These are phyloP conservation scores for Neltuma alba DNA, from an alignment of 306 rosid species.

Conservation along the genomic window DNA sequence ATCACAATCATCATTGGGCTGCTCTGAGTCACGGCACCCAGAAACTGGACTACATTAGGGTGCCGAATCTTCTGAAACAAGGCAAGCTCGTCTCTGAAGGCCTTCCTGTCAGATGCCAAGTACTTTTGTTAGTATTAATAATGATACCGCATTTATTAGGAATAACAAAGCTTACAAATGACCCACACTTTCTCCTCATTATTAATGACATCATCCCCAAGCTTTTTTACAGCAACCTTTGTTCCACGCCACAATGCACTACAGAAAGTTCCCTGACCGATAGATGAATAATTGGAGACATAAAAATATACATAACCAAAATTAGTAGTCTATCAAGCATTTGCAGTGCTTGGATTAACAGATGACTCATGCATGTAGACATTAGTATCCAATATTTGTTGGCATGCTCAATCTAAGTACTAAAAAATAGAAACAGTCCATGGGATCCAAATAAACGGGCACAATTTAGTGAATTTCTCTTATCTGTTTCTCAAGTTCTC, in stretches of 20 bases:
- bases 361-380: neutral
- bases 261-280: constrained; percentile 78
- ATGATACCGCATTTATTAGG: neutral
- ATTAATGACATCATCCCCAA: constrained; percentile 61
- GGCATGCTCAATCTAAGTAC: constrained; percentile 1
- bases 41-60: constrained; percentile 96
- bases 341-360: constrained; percentile 9
- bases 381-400: neutral
- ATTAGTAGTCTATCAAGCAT: neutral
- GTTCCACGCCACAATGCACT: constrained; percentile 89
- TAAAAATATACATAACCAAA: constrained; percentile 1
- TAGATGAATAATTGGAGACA: constrained; percentile 19
- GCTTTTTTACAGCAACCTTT: constrained; percentile 87
- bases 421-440: constrained; percentile 18
- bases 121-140: constrained; percentile 26
- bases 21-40: constrained; percentile 98
- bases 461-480: constrained; percentile 1
- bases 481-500: constrained; percentile 6
- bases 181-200: constrained; percentile 90
- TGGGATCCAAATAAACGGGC: constrained; percentile 15
- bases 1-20: constrained; percentile 99
- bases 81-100: constrained; percentile 89
- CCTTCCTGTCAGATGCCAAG: constrained; percentile 66
- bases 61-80: constrained; percentile 92
- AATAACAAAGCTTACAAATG: constrained; percentile 24